phyloP scores from a whole-genome alignment of 2,329 filamentous ascomycete genomes.

The Zymoseptoria tritici region DNA sequence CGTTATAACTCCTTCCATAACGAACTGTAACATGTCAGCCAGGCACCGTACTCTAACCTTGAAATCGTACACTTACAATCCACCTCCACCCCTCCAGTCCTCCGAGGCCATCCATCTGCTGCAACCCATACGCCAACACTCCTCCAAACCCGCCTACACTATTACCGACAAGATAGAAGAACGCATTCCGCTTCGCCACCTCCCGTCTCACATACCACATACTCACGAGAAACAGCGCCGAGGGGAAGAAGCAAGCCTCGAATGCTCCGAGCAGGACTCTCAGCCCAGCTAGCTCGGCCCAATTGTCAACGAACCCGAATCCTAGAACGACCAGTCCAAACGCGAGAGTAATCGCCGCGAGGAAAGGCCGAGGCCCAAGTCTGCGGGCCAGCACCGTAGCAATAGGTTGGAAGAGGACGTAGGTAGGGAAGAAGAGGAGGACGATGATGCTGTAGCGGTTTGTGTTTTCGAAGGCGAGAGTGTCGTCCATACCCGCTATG shows the following conservation, averaged over 20 bases:
- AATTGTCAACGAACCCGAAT: constrained; percentile 4
- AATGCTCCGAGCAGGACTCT: constrained; percentile 3
- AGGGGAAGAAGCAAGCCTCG: constrained; percentile 1
- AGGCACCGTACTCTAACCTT: too few relatives aligned
- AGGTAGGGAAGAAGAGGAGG: constrained; percentile 6
- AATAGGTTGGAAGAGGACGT: constrained; percentile 2
- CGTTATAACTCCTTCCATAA: constrained; percentile 8
- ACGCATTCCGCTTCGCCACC: constrained; percentile 1
- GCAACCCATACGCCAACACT: constrained; percentile 45
- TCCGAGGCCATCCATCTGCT: constrained; percentile 58
- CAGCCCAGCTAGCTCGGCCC: background rate
- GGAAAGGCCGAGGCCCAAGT: background rate
- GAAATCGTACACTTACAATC: too few relatives aligned
- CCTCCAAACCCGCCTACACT: constrained; percentile 40
- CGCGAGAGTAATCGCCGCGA: constrained; percentile 1
- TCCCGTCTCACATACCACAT: constrained; percentile 1
- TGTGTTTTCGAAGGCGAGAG: background rate
- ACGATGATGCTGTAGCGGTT: constrained; percentile 6
- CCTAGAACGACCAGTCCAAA: constrained; percentile 2
- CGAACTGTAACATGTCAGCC: constrained; percentile 3
- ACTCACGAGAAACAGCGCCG: constrained; percentile 1
- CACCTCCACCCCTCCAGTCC: constrained; percentile 63
- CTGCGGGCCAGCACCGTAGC: constrained; percentile 2
- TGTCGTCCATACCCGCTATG: constrained; percentile 6
- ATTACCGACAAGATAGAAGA: constrained; percentile 1